Percentiles rank a stretch among this genome's conserved stretches.
phyloP scores from a whole-genome alignment of 2,329 filamentous ascomycete genomes.

The Pyrenophora teres region DNA sequence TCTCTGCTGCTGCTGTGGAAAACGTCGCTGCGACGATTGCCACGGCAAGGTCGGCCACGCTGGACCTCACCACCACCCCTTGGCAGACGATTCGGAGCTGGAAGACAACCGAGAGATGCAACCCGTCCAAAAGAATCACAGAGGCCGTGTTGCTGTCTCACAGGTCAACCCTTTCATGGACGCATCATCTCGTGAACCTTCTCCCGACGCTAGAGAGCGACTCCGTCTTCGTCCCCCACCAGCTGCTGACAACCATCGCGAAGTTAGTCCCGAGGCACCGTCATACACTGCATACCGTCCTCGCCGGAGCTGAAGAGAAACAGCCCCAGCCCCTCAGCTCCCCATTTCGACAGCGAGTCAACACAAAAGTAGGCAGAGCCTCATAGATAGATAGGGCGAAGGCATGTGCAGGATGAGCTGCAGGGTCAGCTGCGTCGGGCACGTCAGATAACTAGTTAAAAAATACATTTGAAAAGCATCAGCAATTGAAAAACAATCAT shows the following conservation, averaged over 20 bases:
- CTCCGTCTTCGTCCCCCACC: constrained; percentile 12
- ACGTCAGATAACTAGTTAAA: background rate
- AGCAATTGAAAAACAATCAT: background rate
- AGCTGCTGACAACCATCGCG: constrained; percentile 9
- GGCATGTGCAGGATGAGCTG: background rate
- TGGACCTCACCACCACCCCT: constrained; percentile 13
- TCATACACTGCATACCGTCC: constrained; percentile 16
- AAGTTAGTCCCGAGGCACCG: constrained; percentile 12
- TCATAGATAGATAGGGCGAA: background rate
- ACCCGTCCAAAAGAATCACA: background rate
- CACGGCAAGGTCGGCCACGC: constrained; percentile 19
- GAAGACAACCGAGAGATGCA: constrained; percentile 15
- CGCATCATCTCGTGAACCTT: constrained; percentile 4
- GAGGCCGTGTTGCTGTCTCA: constrained; percentile 4
- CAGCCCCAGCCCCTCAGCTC: background rate
- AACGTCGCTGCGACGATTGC: constrained; percentile 23
- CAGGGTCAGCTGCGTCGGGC: background rate
- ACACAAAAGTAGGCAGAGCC: background rate
- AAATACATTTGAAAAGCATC: background rate
- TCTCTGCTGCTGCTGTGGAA: constrained; percentile 23
- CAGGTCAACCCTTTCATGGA: constrained; percentile 6
- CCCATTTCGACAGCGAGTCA: background rate
- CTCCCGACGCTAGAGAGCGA: constrained; percentile 7
- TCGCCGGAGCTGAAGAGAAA: constrained; percentile 3
- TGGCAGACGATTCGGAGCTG: constrained; percentile 5